A percentile compares a stretch with the other conserved stretches of the same genome.
Conservation (phyloP, 2,329 filamentous ascomycete species). For the Tolypocladium nubicola region DNA sequence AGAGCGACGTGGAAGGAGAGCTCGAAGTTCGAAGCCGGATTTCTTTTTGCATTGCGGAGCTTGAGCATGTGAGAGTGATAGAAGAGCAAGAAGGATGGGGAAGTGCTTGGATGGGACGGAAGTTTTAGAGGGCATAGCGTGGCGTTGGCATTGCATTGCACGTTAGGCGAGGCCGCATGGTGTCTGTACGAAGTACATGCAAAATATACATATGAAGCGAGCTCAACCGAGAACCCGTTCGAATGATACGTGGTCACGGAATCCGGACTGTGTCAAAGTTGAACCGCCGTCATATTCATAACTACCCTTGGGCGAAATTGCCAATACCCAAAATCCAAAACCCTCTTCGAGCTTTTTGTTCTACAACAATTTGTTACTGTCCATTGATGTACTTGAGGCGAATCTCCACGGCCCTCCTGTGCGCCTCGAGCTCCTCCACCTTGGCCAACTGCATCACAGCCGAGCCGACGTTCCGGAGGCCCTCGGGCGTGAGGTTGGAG, state of each 20-base stretch:
- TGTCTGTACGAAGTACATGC: neutral
- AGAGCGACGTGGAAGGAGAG: neutral
- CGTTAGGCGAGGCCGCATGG: neutral
- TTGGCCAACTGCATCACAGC: slow-evolving; percentile 93
- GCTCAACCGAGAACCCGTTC: neutral
- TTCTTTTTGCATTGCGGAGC: neutral
- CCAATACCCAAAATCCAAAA: neutral
- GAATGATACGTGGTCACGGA: neutral
- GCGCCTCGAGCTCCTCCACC: slow-evolving; percentile 90
- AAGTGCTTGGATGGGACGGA: neutral
- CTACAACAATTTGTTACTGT: slow-evolving; percentile 11
- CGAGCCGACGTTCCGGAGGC: slow-evolving; percentile 71
- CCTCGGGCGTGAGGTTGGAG: slow-evolving; percentile 77
- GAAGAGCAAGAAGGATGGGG: neutral
- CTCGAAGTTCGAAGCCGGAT: neutral
- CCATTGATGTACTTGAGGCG: slow-evolving; percentile 46
- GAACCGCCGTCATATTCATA: slow-evolving; percentile 1
- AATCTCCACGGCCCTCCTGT: slow-evolving; percentile 82
- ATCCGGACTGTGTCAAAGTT: neutral
- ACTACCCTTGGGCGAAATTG: neutral
- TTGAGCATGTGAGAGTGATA: neutral
- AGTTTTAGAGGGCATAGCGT: slow-evolving; percentile 17
- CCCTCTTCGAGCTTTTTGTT: slow-evolving; percentile 1
- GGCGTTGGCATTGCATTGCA: slow-evolving; percentile 17
- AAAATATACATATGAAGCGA: neutral